These are phyloP conservation scores for Chrysopogon serrulatus DNA, from an alignment of 176 grass and related monocot genomes.

Conservation along the genomic window DNA sequence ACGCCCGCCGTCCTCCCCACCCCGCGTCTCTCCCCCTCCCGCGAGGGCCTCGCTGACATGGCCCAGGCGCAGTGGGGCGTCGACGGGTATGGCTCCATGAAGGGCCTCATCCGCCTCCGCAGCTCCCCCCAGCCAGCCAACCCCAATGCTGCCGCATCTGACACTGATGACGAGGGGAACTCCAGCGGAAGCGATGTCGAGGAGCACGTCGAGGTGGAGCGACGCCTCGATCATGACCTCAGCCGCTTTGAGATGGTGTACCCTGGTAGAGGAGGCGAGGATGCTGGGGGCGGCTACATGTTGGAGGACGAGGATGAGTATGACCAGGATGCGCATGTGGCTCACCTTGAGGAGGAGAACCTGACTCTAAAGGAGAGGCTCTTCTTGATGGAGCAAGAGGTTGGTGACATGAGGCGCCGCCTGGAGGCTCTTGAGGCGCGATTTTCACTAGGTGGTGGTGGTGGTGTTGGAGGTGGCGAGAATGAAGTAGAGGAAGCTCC, in stretches of 20 bases:
- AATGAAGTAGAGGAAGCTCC: constrained; percentile 17
- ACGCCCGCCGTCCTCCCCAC: constrained; percentile 78
- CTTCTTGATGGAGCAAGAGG: constrained; percentile 80
- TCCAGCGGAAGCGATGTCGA: constrained; percentile 82
- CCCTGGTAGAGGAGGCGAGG: constrained; percentile 29
- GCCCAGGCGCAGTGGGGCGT: too few relatives aligned
- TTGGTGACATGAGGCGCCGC: constrained; percentile 63
- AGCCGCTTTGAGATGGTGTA: constrained; percentile 95
- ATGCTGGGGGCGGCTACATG: constrained; percentile 2
- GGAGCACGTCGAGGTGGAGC: constrained; percentile 82
- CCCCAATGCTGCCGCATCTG: constrained; percentile 1
- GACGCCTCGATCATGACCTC: constrained; percentile 81
- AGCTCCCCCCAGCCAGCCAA: constrained; percentile 10
- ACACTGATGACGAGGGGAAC: constrained; percentile 40
- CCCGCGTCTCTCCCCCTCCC: constrained; percentile 69
- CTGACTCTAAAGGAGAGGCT: constrained; percentile 77
- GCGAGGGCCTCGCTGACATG: too few relatives aligned
- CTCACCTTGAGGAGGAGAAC: constrained; percentile 79
- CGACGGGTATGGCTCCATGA: too few relatives aligned
- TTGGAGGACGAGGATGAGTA: constrained; percentile 51
- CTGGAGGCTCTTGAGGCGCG: constrained; percentile 39
- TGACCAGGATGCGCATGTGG: constrained; percentile 52
- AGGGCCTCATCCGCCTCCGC: too few relatives aligned
- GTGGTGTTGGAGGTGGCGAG: not conserved
- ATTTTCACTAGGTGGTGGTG: not conserved